Percentiles rank a stretch among this genome's conserved stretches.
These are phyloP conservation scores for Candida gigantensis DNA, from an alignment of 1,139 yeast genomes.

Conservation along the genomic window DNA sequence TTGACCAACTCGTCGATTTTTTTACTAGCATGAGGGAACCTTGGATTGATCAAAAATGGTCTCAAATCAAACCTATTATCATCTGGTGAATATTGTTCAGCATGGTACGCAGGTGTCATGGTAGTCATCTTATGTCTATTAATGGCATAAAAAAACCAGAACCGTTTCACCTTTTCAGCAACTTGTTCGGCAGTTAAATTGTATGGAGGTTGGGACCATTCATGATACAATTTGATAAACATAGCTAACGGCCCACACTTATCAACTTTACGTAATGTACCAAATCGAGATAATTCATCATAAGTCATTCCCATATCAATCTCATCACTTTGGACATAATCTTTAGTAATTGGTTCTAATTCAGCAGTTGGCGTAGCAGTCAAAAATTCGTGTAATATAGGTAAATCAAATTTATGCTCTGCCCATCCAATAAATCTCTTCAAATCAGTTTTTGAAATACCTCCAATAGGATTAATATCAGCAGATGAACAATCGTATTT, in stretches of 20 bases:
- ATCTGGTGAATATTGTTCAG: conserved; percentile 97
- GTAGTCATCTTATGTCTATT: conserved; percentile 97
- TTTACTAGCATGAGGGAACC: conserved; percentile 85
- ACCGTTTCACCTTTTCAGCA: conserved; percentile 88
- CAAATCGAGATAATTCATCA: conserved; percentile 88
- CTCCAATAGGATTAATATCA: conserved; percentile 96
- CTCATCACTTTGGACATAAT: conserved; percentile 94
- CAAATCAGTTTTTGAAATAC: conserved; percentile 90
- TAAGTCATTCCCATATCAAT: conserved; percentile 98
- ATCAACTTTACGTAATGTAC: conserved; percentile 86
- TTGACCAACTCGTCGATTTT: conserved; percentile 79
- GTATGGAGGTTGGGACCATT: conserved; percentile 76
- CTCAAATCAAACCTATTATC: conserved; percentile 94
- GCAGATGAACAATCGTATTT: conserved; percentile 97
- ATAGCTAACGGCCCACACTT: conserved; percentile 96
- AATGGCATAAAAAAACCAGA: conserved; percentile 90
- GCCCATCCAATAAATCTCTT: conserved; percentile 86
- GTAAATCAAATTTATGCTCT: conserved; percentile 63
- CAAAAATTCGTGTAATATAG: conserved; percentile 74
- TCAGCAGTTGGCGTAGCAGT: conserved; percentile 97
- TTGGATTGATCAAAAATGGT: conserved; percentile 90
- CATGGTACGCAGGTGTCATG: conserved; percentile 94
- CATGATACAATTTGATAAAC: conserved; percentile 86
- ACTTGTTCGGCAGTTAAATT: conserved; percentile 77
- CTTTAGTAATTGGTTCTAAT: conserved; percentile 89